phyloP scores from a whole-genome alignment of 345 rosid genomes.

The Pugionium dolabratum region DNA sequence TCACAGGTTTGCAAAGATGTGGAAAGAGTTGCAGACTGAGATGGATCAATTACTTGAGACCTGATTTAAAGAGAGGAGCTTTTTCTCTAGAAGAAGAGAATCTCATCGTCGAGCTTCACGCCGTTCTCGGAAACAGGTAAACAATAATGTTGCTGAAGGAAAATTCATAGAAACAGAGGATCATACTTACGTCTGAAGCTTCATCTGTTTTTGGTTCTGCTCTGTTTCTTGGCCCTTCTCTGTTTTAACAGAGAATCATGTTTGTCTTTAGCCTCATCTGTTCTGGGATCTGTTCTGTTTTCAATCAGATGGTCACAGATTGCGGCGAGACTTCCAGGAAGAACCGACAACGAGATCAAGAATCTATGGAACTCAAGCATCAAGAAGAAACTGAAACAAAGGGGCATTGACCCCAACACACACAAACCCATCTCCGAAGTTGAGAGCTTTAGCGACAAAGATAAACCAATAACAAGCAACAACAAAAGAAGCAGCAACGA shows the following conservation, averaged over 20 bases:
- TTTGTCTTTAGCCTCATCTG: conserved; percentile 1
- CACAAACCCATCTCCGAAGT: conserved; percentile 58
- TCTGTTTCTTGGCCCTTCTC: conserved; percentile 7
- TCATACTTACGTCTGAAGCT: too few species aligned
- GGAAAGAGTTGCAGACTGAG: conserved; percentile 83
- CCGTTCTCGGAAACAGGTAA: conserved; percentile 73
- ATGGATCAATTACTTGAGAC: conserved; percentile 87
- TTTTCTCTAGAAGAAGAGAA: conserved; percentile 77
- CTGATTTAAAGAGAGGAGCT: conserved; percentile 88
- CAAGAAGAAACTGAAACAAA: conserved; percentile 63
- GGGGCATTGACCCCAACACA: conserved; percentile 65
- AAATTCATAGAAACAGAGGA: conserved; percentile 7
- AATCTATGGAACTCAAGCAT: conserved; percentile 69
- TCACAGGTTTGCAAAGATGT: conserved; percentile 69
- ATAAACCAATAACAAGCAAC: conserved; percentile 36
- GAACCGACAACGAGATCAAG: conserved; percentile 70
- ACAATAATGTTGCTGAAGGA: neutral
- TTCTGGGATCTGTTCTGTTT: conserved; percentile 20
- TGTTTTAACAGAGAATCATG: neutral
- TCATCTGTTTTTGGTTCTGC: conserved; percentile 4
- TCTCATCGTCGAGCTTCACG: conserved; percentile 73
- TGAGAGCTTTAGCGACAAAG: conserved; percentile 43
- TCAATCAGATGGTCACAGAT: conserved; percentile 66
- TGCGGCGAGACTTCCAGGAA: conserved; percentile 61
- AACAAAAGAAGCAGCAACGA: conserved; percentile 35